Evolutionary conservation across 495 filamentous ascomycete species (phyloP), one percentile per base, ranked within the genome.

Genomic region (Tuber umbilicatum): DNA sequence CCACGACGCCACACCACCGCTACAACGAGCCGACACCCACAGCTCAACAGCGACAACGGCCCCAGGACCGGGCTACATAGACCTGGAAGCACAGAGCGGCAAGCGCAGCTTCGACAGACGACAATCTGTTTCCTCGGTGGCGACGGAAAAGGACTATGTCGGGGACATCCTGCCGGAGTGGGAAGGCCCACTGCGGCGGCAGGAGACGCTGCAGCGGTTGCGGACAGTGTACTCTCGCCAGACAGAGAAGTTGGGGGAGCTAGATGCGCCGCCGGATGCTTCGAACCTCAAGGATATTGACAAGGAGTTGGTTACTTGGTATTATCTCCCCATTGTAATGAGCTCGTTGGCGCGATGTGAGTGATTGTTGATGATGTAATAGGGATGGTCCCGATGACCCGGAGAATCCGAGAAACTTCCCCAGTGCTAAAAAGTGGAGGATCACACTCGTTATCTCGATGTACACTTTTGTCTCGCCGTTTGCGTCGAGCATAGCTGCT

Each of bases 401-500:
- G 35, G 70, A 74, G 37, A 85, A 85, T 71, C 84, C 84, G 6
- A 75, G 84, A 76, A 88, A 88, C 76, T 89, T 85, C 82, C 41
- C 83, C 2, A 73, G 45, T 14, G 74, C 42, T 35, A 83, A 80
- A 70, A 88, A 87, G 78, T 87, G 85, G 86, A 77, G 76, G 27
- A 82, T 81, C 38, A 81, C 79, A 16, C 70, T 81, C 60, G 73
- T 81, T 19, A 68, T 86, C 19, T 84, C 89, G 0, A 84, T 85
- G 27, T 91, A 90, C 81, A 93, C 90, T 0, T 89, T 94, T 75
- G 91, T 94, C 73, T 92, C 91, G 0, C 91, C 92, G 0, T 79
- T 87, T 38, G 83, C 84, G 5, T 90, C 88, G 5, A 89, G 89
- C 17, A 93, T 94, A 87, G 87, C 94, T 9, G 90, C 92, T 0